phyloP scores from a whole-genome alignment of 805 yeast species.

The Kuraishia molischiana region DNA sequence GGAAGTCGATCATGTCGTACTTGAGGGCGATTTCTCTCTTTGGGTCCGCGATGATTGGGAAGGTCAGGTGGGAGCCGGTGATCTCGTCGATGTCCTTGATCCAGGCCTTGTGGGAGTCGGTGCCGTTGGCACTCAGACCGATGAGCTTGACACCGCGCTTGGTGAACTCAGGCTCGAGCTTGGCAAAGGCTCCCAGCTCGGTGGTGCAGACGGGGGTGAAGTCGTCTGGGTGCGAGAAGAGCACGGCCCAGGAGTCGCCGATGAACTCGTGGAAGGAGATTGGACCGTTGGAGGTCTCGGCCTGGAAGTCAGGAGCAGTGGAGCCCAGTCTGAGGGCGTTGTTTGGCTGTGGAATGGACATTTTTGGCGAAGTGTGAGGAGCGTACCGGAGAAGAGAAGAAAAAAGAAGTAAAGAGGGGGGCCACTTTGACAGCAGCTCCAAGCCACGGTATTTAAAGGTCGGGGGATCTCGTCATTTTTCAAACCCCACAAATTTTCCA shows the following conservation, averaged over 20 bases:
- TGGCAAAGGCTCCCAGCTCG: slow-evolving; percentile 68
- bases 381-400: too few species aligned
- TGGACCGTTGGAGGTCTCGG: slow-evolving; percentile 54
- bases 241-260: slow-evolving; percentile 54
- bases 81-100: slow-evolving; percentile 64
- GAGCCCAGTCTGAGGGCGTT: slow-evolving; percentile 44
- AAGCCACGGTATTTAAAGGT: too few species aligned
- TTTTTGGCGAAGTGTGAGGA: too few species aligned
- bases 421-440: too few species aligned
- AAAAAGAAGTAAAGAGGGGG: too few species aligned
- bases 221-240: slow-evolving; percentile 72
- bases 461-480: too few species aligned
- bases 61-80: slow-evolving; percentile 44
- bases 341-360: slow-evolving; percentile 31
- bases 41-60: slow-evolving; percentile 66
- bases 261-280: slow-evolving; percentile 55
- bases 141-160: slow-evolving; percentile 56
- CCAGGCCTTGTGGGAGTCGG: slow-evolving; percentile 57
- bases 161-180: slow-evolving; percentile 58
- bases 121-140: slow-evolving; percentile 58
- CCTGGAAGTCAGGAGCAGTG: slow-evolving; percentile 58
- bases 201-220: slow-evolving; percentile 77
- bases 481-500: too few species aligned
- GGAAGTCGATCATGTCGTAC: slow-evolving; percentile 65
- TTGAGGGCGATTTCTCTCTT: slow-evolving; percentile 47